Evolutionary conservation across 2,329 filamentous ascomycete genomes (phyloP), one percentile per base, ranked within the genome.

Genomic region (Fusarium sp.): DNA sequence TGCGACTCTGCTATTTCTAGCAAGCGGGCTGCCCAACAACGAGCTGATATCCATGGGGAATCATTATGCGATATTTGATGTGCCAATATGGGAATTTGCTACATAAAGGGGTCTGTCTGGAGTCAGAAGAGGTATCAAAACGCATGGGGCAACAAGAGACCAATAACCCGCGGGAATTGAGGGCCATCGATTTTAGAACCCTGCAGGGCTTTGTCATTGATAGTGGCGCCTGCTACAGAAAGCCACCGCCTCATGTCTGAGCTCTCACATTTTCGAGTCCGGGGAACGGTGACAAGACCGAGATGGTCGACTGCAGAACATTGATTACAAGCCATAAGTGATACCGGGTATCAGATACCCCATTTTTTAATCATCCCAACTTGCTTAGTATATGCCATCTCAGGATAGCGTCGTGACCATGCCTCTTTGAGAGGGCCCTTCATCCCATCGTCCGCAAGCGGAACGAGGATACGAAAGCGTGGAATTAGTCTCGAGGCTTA

Each of bases 381-480:
- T 35, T 30, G 30, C 15, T 60, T 46, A 46, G 52, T 45, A 42
- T 40, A 38, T 38, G 33, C 13, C 38, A 55, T 37, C 18, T 56
- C 9, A 14, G 20, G 27, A 35, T 55, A 55, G 53, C 53, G 23
- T 30, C 23, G 27, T 46, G 30, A 9, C 33, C 46, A 40, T 35
- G 15, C 46, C 56, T 54, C 23, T 54, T 53, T 45, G 27, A 59
- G 56, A 37, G 26, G 32, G 42, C 37, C 37, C 11, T 62, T 52
- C 54, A 49, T 69, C 66, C 48, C 37, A 41, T 59, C 23, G 38
- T 53, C 64, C 48, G 52, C 20, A 55, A 50, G 35, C 48, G 59
- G 58, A 68, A 53, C 35, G 15, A 32, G 38, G 12, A 37, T 37
- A 41, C 14, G 23, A 37, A 42, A 50, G 30, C 60, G 20, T 12